Evolutionary conservation across 257 asterid species (phyloP).

Genomic region (Mentha longifolia): DNA sequence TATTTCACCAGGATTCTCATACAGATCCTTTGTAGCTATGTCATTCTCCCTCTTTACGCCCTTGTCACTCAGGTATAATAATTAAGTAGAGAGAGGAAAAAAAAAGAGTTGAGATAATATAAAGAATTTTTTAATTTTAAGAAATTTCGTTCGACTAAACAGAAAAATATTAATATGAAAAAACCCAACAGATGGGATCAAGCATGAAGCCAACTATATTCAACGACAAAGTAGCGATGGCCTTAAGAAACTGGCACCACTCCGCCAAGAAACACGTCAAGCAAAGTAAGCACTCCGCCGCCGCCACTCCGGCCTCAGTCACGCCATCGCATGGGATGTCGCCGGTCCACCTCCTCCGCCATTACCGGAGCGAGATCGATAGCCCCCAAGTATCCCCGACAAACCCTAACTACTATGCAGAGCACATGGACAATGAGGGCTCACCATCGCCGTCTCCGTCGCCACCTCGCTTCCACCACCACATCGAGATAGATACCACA

Average conservation of each 20-base stretch:
- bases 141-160: no score
- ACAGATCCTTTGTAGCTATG: conserved; percentile 85
- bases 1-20: conserved; percentile 62
- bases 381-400: conserved; percentile 46
- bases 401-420: conserved; percentile 31
- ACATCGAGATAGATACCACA: conserved; percentile 38
- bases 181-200: conserved; percentile 68
- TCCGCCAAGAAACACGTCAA: conserved; percentile 73
- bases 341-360: conserved; percentile 71
- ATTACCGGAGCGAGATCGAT: conserved; percentile 50
- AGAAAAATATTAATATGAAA: no score
- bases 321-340: conserved; percentile 68
- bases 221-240: conserved; percentile 73
- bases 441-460: no score
- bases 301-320: conserved; percentile 51
- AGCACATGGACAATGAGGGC: conserved; percentile 47
- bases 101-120: no score
- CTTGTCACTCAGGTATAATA: conserved; percentile 83
- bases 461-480: conserved; percentile 37
- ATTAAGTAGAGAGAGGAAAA: no score
- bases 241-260: conserved; percentile 81
- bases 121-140: no score
- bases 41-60: conserved; percentile 89
- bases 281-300: conserved; percentile 50
- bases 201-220: conserved; percentile 82